Evolutionary conservation across 176 grass and related monocot genomes (phyloP).

Genomic region (Oryza brachyantha): DNA sequence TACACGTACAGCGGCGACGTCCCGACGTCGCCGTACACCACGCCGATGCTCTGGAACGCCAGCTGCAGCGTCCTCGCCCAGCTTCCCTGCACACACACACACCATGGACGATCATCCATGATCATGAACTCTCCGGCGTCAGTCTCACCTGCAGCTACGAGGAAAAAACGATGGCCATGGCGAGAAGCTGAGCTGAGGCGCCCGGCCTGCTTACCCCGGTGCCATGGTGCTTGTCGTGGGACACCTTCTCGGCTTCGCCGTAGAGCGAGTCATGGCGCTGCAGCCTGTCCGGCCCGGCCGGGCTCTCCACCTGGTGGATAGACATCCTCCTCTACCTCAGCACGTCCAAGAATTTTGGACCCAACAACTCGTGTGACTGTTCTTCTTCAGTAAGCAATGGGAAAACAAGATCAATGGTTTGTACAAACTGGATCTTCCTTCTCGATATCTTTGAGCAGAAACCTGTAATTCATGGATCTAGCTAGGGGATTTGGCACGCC

Average conservation of each 20-base stretch:
- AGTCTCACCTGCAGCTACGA: background rate
- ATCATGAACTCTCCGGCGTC: background rate
- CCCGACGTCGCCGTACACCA: conserved; percentile 74
- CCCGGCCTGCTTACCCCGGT: conserved; percentile 14
- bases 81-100: conserved; percentile 27
- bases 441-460: background rate
- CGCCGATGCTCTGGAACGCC: conserved; percentile 70
- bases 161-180: background rate
- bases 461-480: background rate
- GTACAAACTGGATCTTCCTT: background rate
- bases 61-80: conserved; percentile 48
- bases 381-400: no score
- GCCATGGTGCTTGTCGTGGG: conserved; percentile 26
- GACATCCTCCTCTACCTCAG: conserved; percentile 23
- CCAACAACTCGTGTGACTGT: background rate
- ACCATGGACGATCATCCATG: no score
- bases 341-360: background rate
- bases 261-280: conserved; percentile 49
- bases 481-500: background rate
- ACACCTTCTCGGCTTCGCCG: conserved; percentile 52
- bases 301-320: background rate
- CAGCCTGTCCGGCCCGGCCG: background rate
- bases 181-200: background rate
- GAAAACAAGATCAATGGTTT: no score
- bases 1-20: conserved; percentile 79